Conservation (phyloP, 1,139 yeast species). For the Meyerozyma athensensis region DNA sequence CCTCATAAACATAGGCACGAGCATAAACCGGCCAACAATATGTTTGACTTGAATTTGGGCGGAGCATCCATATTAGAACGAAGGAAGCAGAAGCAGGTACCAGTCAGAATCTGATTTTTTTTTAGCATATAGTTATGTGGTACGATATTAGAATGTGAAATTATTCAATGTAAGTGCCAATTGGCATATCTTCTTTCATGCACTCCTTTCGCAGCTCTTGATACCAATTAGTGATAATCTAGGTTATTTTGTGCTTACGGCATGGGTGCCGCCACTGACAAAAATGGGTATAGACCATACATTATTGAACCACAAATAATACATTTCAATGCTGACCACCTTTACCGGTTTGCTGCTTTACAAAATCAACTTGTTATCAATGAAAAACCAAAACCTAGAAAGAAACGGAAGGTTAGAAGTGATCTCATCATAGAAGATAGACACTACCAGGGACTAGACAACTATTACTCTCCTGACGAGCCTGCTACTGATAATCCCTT, state of each 20-base stretch:
- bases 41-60: constrained; percentile 68
- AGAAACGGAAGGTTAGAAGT: background rate
- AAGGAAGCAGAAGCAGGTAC: constrained; percentile 43
- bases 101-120: constrained; percentile 8
- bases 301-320: background rate
- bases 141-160: too few species aligned
- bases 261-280: too few species aligned
- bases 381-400: background rate
- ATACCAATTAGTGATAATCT: background rate
- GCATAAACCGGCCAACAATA: constrained; percentile 19
- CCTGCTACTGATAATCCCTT: background rate
- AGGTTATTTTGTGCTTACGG: background rate
- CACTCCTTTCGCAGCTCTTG: background rate
- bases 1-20: constrained; percentile 14
- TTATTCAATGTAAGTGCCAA: too few species aligned
- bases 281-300: background rate
- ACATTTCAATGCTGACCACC: background rate
- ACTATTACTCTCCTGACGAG: constrained; percentile 7
- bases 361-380: background rate
- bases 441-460: constrained; percentile 2
- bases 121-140: constrained; percentile 1
- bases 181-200: background rate
- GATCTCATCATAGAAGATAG: constrained; percentile 2
- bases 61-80: constrained; percentile 82
- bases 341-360: background rate